Evolutionary conservation across 2,329 filamentous ascomycete genomes (phyloP).

Genomic region (Calonectria montana): DNA sequence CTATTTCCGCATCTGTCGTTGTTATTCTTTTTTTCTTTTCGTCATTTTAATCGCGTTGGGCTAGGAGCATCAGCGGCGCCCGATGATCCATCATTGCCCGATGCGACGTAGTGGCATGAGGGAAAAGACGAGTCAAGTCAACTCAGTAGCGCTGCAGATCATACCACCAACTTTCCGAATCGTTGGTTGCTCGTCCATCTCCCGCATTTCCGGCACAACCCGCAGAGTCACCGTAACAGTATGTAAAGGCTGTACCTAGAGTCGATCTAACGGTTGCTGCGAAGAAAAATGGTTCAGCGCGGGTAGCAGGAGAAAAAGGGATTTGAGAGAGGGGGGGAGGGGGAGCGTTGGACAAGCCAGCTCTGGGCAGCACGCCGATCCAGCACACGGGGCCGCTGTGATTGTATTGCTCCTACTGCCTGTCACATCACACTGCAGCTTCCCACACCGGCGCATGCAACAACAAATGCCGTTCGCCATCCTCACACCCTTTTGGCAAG

Average conservation of each 20-base stretch:
- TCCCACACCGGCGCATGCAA: background rate
- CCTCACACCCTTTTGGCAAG: background rate
- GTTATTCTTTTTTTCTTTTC: background rate
- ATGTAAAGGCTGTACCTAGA: background rate
- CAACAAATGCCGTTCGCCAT: background rate
- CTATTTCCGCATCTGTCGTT: background rate
- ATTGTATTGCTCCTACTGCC: background rate
- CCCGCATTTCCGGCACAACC: background rate
- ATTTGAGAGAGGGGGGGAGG: background rate
- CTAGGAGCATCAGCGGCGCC: background rate
- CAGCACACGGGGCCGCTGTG: background rate
- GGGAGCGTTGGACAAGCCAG: background rate
- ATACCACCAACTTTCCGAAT: background rate
- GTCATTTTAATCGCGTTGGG: background rate
- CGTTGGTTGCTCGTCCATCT: background rate
- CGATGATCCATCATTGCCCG: background rate
- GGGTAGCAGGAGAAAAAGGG: background rate
- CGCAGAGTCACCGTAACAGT: background rate
- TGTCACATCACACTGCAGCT: slow-evolving; percentile 1
- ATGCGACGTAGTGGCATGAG: background rate
- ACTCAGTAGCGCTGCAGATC: background rate
- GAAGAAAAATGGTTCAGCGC: background rate
- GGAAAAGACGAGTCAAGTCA: background rate
- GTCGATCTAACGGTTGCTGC: too few species aligned
- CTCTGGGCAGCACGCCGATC: slow-evolving; percentile 1